Conservation (phyloP, 2,329 filamentous ascomycete genomes). For the Cyphellophora attinorum region DNA sequence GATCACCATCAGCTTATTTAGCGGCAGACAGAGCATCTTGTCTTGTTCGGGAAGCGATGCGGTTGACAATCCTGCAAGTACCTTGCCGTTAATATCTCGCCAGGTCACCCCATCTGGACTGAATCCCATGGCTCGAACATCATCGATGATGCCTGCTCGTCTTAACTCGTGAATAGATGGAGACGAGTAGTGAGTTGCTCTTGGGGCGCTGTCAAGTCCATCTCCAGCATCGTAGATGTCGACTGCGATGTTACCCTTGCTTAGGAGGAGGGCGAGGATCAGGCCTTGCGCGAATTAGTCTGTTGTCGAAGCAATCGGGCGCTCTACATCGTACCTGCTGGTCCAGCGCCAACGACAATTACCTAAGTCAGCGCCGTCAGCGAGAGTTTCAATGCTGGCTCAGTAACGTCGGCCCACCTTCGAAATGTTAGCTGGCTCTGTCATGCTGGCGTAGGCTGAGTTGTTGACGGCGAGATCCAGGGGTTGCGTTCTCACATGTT, state of each 20-base stretch:
- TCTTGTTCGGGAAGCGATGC: constrained; percentile 23
- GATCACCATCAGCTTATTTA: constrained; percentile 34
- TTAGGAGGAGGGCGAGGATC: constrained; percentile 22
- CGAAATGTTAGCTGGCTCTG: too few relatives aligned
- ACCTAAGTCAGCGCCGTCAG: too few relatives aligned
- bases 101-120: constrained; percentile 33
- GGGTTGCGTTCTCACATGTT: too few relatives aligned
- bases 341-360: constrained; percentile 25
- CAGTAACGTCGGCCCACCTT: too few relatives aligned
- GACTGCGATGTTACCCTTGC: constrained; percentile 22
- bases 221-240: constrained; percentile 42
- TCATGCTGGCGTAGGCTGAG: too few relatives aligned
- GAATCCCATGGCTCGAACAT: constrained; percentile 36
- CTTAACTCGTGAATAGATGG: constrained; percentile 49
- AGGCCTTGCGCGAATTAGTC: too few relatives aligned
- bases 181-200: constrained; percentile 55
- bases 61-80: constrained; percentile 23
- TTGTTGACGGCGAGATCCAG: too few relatives aligned
- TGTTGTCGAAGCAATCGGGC: too few relatives aligned
- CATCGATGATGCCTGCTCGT: constrained; percentile 48
- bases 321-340: too few relatives aligned
- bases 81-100: constrained; percentile 30
- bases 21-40: constrained; percentile 33
- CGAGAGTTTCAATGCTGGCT: too few relatives aligned
- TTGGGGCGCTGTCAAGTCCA: constrained; percentile 49